Evolutionary conservation across 352 stramenopile species (phyloP).

Genomic region (Pythium aristosporum): DNA sequence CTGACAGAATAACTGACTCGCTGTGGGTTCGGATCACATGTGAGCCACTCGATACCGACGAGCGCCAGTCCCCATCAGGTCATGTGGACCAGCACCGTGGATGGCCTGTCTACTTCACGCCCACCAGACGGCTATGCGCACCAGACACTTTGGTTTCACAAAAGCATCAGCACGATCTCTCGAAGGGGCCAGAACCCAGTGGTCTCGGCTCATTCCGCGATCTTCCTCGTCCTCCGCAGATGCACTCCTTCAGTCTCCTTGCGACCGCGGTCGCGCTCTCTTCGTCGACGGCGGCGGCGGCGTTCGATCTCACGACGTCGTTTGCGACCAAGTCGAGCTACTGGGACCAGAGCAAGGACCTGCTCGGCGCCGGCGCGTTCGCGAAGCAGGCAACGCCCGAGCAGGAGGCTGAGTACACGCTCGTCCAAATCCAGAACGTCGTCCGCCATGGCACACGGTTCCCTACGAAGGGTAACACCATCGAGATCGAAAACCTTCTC

Average conservation of each 20-base stretch:
- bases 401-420: constrained; percentile 18
- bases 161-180: not conserved
- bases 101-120: not conserved
- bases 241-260: not conserved
- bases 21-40: not conserved
- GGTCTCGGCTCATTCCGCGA: not conserved
- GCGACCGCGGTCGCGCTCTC: not conserved
- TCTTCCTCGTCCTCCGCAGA: not conserved
- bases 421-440: constrained; percentile 29
- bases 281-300: not conserved
- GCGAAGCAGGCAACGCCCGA: not conserved
- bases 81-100: not conserved
- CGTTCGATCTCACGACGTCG: constrained; percentile 23
- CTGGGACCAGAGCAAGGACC: constrained; percentile 25
- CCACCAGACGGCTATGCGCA: not conserved
- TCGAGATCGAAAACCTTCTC: constrained; percentile 49
- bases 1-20: too few relatives aligned
- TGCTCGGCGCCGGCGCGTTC: not conserved
- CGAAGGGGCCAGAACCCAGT: not conserved
- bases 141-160: not conserved
- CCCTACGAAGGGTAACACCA: constrained; percentile 50
- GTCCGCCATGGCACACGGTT: constrained; percentile 36
- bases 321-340: constrained; percentile 29
- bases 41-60: not conserved
- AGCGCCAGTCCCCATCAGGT: not conserved